phyloP scores from a whole-genome alignment of 106 monocot genomes.

The Apostasia shenzhenica region DNA sequence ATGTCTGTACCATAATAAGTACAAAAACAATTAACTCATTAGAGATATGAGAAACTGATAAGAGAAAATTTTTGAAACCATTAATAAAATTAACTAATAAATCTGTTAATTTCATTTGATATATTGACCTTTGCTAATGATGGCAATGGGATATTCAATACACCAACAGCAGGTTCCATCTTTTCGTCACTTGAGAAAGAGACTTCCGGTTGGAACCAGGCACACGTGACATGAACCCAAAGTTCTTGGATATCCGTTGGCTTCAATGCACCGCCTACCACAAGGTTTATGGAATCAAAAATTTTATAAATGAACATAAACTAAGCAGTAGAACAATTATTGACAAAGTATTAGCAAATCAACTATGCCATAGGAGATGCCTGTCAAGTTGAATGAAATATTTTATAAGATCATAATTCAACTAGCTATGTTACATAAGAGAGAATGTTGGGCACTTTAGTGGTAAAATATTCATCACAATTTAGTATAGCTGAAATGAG shows the following conservation, averaged over 20 bases:
- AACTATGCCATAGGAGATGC: too few relatives aligned
- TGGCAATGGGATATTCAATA: constrained; percentile 65
- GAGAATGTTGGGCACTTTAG: too few relatives aligned
- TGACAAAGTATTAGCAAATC: too few relatives aligned
- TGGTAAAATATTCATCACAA: too few relatives aligned
- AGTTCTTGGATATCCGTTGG: constrained; percentile 63
- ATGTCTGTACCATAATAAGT: constrained; percentile 33
- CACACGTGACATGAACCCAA: constrained; percentile 98
- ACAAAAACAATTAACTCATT: constrained; percentile 5
- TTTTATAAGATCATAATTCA: too few relatives aligned
- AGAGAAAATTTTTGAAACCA: neutral
- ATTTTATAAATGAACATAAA: neutral
- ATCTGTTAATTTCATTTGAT: neutral
- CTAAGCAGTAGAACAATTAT: neutral
- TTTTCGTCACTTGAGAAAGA: constrained; percentile 67
- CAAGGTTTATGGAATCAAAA: neutral
- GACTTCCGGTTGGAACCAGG: constrained; percentile 94
- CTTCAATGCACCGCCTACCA: constrained; percentile 87
- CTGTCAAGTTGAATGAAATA: too few relatives aligned
- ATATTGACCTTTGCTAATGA: constrained; percentile 71
- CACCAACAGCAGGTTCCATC: constrained; percentile 95
- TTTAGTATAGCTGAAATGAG: too few relatives aligned
- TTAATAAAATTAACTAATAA: neutral
- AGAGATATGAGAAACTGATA: neutral
- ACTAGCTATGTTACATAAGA: too few relatives aligned